Conservation (phyloP, 306 rosid genomes). For the Cicer chorassanicum region DNA sequence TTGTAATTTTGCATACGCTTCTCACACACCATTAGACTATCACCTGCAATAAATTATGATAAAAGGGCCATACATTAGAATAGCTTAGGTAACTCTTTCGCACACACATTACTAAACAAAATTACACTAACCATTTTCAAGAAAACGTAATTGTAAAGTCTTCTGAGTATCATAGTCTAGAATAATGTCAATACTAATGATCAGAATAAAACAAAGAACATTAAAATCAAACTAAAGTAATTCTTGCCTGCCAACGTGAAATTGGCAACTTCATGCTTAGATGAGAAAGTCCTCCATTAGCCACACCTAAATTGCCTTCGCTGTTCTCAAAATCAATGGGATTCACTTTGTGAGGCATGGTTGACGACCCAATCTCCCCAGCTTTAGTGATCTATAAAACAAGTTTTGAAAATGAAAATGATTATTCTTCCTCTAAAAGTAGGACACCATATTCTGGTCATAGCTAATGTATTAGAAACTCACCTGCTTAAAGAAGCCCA, state of each 20-base stretch:
- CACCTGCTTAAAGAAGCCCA: conserved; percentile 93
- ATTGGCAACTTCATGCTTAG: conserved; percentile 83
- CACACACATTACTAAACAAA: background rate
- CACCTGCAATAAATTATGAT: conserved; percentile 11
- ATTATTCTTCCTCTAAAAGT: background rate
- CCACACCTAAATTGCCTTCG: conserved; percentile 92
- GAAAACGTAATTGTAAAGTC: conserved; percentile 23
- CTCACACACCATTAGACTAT: conserved; percentile 19
- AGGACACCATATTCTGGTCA: background rate
- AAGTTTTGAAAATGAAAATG: conserved; percentile 15
- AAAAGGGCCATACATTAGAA: conserved; percentile 17
- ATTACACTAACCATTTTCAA: conserved; percentile 3
- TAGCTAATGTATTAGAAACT: conserved; percentile 28
- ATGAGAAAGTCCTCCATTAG: conserved; percentile 73
- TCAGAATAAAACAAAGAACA: conserved; percentile 1
- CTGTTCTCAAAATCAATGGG: conserved; percentile 97
- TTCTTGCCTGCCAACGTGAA: conserved; percentile 85
- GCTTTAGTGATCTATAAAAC: conserved; percentile 59
- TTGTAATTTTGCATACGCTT: background rate
- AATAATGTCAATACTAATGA: conserved; percentile 20
- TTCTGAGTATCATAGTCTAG: conserved; percentile 20
- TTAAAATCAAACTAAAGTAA: conserved; percentile 31
- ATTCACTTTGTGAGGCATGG: conserved; percentile 97
- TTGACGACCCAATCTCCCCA: conserved; percentile 89
- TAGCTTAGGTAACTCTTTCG: background rate